Conservation (phyloP, 2,329 filamentous ascomycete genomes). For the Leptodontidium sp. region DNA sequence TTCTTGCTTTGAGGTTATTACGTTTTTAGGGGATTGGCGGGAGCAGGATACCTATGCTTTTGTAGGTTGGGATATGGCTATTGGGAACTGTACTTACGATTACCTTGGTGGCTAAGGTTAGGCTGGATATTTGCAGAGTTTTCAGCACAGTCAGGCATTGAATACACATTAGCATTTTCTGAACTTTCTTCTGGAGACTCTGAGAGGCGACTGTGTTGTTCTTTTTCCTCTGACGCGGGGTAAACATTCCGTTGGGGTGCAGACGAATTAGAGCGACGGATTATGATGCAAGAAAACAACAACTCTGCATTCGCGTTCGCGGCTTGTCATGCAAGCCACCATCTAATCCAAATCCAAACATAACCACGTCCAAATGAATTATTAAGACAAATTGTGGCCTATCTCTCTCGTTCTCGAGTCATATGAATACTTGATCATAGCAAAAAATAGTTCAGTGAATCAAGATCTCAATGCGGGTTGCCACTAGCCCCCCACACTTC, state of each 20-base stretch:
- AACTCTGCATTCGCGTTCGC: too few relatives aligned
- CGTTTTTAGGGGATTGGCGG: slow-evolving; percentile 18
- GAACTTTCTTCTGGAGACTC: background rate
- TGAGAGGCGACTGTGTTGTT: background rate
- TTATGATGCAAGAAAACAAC: too few relatives aligned
- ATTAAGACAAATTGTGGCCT: too few relatives aligned
- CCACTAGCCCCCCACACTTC: too few relatives aligned
- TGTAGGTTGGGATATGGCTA: slow-evolving; percentile 16
- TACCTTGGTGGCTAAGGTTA: slow-evolving; percentile 5
- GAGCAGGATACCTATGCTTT: slow-evolving; percentile 20
- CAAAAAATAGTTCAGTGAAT: too few relatives aligned
- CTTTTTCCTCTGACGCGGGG: background rate
- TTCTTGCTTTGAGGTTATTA: slow-evolving; percentile 23
- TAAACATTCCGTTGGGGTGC: background rate
- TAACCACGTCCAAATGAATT: too few relatives aligned
- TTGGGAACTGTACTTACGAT: slow-evolving; percentile 19
- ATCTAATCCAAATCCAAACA: too few relatives aligned
- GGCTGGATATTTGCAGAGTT: slow-evolving; percentile 17
- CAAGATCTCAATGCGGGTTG: too few relatives aligned
- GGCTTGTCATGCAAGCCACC: too few relatives aligned
- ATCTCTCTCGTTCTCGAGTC: too few relatives aligned
- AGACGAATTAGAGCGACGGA: background rate
- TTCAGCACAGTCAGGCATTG: background rate
- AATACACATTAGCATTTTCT: slow-evolving; percentile 19
- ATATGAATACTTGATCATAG: too few relatives aligned